Base-by-base conservation (phyloP, 1,139 yeast genomes). In the Debaryomyces robertsiae region DNA sequence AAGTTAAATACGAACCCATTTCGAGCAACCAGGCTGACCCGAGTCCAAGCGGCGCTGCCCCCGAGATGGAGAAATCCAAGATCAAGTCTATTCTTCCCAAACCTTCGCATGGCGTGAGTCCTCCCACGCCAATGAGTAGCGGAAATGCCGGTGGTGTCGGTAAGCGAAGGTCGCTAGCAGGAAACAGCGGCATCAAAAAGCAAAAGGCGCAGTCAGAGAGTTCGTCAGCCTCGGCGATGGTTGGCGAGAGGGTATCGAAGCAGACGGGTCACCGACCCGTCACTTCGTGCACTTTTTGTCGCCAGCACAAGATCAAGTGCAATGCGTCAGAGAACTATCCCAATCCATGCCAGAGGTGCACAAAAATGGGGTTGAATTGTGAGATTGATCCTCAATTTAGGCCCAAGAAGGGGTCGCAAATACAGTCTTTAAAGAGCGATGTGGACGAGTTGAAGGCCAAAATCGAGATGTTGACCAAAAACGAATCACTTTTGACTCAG, bases 231-330 rank as follows among this genome's bases (percentile, higher is more conserved):
- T 6, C 6, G 2, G 3, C 22, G 11, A 25, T 10, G 9, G 27
- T 15, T 6, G 29, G 19, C 1, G 58, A 53, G 4, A 47, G 44
- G 15, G 35, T 50, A 2, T 40, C 56, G 25, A 68, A 67, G 46
- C 69, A 63, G 36, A 59, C 72, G 0, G 75, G 75, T 10, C 91
- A 84, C 54, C 68, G 96, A 41, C 96, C 96, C 0, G 95, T 90
- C 2, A 86, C 96, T 0, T 85, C 95, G 3, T 91, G 98, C 58
- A 87, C 96, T 0, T 94, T 89, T 56, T 91, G 98, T 59, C 81
- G 97, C 40, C 97, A 91, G 58, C 97, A 90, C 59, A 91, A 91
- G 63, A 89, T 90, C 63, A 86, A 85, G 56, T 91, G 98, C 64
- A 88, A 91, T 57, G 97, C 97, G 0, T 78, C 88, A 3, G 93